phyloP scores from a whole-genome alignment of 179 eudicot species.

The Nepenthes alata region DNA sequence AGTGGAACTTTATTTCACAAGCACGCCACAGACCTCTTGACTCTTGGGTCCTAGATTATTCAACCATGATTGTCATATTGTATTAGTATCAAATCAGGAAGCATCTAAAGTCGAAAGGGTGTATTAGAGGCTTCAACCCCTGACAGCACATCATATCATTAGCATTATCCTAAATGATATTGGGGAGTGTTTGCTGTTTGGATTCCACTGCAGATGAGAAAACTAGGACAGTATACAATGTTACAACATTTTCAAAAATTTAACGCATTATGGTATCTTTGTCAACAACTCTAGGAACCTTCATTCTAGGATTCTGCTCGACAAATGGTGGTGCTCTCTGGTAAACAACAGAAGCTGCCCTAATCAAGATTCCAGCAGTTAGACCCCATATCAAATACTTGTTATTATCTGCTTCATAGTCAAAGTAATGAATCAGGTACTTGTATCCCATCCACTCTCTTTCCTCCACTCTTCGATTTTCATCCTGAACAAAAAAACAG shows the following conservation, averaged over 20 bases:
- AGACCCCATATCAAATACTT: conserved; percentile 83
- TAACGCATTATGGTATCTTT: conserved; percentile 41
- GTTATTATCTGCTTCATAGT: conserved; percentile 45
- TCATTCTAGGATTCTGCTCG: conserved; percentile 67
- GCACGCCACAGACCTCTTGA: too few relatives aligned
- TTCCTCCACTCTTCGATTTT: conserved; percentile 65
- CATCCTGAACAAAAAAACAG: conserved; percentile 40
- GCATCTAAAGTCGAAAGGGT: too few relatives aligned
- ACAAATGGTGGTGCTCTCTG: conserved; percentile 63
- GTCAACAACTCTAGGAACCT: conserved; percentile 31
- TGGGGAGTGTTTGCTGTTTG: too few relatives aligned
- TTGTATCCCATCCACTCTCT: conserved; percentile 87
- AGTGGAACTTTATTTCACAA: too few relatives aligned
- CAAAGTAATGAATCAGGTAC: conserved; percentile 69
- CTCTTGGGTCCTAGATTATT: too few relatives aligned
- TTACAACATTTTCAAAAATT: conserved; percentile 2
- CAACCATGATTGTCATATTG: too few relatives aligned
- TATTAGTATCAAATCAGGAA: too few relatives aligned
- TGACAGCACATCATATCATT: too few relatives aligned
- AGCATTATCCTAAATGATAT: too few relatives aligned
- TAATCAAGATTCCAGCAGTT: conserved; percentile 84
- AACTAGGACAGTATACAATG: background rate
- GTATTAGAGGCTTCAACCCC: too few relatives aligned
- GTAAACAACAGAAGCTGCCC: conserved; percentile 86
- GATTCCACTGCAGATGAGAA: background rate